These are phyloP conservation scores for Botrytis deweyae DNA, from an alignment of 2,329 filamentous ascomycete genomes.

Conservation along the genomic window DNA sequence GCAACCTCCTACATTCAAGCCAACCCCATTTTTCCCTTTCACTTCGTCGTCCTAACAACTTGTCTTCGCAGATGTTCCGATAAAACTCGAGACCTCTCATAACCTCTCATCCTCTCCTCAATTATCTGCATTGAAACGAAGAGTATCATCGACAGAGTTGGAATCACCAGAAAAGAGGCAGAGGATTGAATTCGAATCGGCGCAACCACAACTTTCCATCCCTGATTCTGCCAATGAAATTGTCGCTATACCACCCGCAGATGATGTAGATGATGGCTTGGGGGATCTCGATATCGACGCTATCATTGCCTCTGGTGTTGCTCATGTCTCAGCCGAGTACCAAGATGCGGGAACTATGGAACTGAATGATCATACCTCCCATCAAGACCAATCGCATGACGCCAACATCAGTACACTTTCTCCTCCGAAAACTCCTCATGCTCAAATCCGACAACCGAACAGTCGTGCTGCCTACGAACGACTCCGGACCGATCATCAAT, in stretches of 20 bases:
- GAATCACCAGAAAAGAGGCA: constrained; percentile 25
- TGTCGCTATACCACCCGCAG: neutral
- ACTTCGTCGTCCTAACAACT: neutral
- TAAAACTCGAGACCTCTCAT: constrained; percentile 8
- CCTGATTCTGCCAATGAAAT: neutral
- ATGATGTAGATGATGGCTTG: constrained; percentile 2
- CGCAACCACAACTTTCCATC: neutral
- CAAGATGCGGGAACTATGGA: constrained; percentile 13
- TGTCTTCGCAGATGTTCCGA: constrained; percentile 5
- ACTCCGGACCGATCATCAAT: constrained; percentile 32
- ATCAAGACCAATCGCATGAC: neutral
- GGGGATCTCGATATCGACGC: constrained; percentile 17
- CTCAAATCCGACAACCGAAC: neutral
- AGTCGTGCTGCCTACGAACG: neutral
- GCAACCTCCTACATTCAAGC: neutral
- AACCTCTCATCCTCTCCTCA: neutral
- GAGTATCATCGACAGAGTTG: constrained; percentile 1
- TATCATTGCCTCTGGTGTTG: constrained; percentile 4
- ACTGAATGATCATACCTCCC: neutral
- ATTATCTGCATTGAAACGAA: constrained; percentile 14
- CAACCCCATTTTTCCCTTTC: neutral
- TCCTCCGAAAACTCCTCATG: neutral
- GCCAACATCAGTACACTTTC: neutral
- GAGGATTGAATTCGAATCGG: constrained; percentile 20
- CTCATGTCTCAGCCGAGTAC: constrained; percentile 5